Evolutionary conservation across 192 early-diverging fungal species (phyloP).

Genomic region (Backusella sp.): DNA sequence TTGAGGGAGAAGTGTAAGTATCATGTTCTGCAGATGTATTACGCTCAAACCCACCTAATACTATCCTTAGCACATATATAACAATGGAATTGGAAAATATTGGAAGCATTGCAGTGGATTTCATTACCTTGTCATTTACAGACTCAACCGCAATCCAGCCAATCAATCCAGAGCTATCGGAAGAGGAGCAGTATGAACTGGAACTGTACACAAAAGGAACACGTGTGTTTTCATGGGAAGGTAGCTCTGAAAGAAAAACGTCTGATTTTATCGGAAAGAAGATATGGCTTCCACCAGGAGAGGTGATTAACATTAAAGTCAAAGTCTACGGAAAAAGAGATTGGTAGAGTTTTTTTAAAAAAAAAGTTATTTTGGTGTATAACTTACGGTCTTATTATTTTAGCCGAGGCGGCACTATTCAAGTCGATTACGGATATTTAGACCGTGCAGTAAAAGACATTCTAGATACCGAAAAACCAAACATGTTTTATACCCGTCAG

Average conservation of each 20-base stretch:
- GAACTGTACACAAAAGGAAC: conserved; percentile 62
- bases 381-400: neutral
- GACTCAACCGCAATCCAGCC: conserved; percentile 43
- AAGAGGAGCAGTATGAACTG: conserved; percentile 76
- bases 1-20: conserved; percentile 75
- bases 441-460: conserved; percentile 29
- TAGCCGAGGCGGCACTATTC: conserved; percentile 68
- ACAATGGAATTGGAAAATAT: conserved; percentile 72
- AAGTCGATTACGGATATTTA: conserved; percentile 68
- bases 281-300: conserved; percentile 55
- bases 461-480: neutral
- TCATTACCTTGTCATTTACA: conserved; percentile 58
- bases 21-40: neutral
- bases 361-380: no score
- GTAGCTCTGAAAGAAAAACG: conserved; percentile 22
- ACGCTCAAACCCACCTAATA: neutral
- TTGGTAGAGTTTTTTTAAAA: conserved; percentile 42
- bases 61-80: conserved; percentile 51
- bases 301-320: conserved; percentile 47
- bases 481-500: conserved; percentile 63
- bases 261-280: conserved; percentile 21
- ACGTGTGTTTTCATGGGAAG: conserved; percentile 56
- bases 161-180: conserved; percentile 46
- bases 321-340: conserved; percentile 72
- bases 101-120: conserved; percentile 68